Base-by-base conservation (phyloP, 352 stramenopile genomes). In the Globisporangium abappressorium region DNA sequence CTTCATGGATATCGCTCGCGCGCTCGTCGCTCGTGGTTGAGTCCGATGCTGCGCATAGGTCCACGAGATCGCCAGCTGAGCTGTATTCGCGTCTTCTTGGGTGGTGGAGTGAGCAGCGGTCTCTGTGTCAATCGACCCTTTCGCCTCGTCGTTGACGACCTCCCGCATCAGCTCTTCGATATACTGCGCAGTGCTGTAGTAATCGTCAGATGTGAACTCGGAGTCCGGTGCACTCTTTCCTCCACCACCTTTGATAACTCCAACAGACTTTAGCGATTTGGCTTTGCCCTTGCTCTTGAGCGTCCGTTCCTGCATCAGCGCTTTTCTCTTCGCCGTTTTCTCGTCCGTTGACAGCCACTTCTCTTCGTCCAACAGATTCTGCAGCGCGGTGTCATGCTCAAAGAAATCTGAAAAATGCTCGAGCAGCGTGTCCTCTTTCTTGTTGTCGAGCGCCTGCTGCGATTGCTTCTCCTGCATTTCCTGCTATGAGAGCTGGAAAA, bases 101-200 rank as follows among this genome's bases (percentile, higher is more conserved):
- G 30, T 41, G 70, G 54, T 53, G 26, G 12, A 33, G 22, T 20
- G 22, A 56, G 0, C 34, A 22, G 34, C 8, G 33, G 51, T 15
- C 28, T 65, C 18, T 3, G 66, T 56, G n/a, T 55, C 8, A 14
- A 49, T 6, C 34, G 70, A 49, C 34, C 58, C 49, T 8, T 65
- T 59, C 8, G 33, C 33, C 8, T 47, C 53, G 43, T 88, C 57
- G 0, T 66, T 64, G 1, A 57, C 55, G 7, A 73, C 70, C 47
- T 81, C 77, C 20, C 41, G n/a, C 79, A 84, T 83, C 3, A 89
- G 61, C 24, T 75, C 70, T 57, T 81, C 74, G 15, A 89, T 86
- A 36, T 85, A 81, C 26, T 72, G 59, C 0, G 79, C 79, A 28
- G 81, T 89, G 33, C 62, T 80, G 54, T 76, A 59, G 49, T 89